phyloP scores from a whole-genome alignment of 495 filamentous ascomycete genomes.

The Penicillium goetzii region DNA sequence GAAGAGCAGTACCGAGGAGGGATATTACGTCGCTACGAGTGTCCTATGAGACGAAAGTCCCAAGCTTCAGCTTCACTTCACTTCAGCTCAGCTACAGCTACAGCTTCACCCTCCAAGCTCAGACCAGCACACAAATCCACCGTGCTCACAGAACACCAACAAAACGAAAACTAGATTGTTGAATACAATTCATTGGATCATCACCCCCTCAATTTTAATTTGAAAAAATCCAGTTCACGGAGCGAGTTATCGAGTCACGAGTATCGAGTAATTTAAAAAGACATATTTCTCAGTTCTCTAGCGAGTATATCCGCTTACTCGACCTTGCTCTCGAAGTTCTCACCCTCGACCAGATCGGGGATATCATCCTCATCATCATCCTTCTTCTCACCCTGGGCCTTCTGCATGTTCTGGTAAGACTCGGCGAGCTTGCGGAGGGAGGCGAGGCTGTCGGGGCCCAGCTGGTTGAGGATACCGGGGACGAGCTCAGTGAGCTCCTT shows the following conservation, averaged over 20 bases:
- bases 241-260: no score
- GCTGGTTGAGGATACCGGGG: slow-evolving; percentile 98
- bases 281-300: not conserved
- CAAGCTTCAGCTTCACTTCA: not conserved
- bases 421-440: slow-evolving; percentile 97
- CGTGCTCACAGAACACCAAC: not conserved
- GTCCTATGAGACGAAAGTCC: not conserved
- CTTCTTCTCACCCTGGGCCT: slow-evolving; percentile 77
- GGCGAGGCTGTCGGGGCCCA: slow-evolving; percentile 96
- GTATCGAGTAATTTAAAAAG: not conserved
- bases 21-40: not conserved
- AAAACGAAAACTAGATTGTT: slow-evolving; percentile 17
- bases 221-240: not conserved
- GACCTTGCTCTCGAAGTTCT: slow-evolving; percentile 95
- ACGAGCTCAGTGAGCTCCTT: slow-evolving; percentile 99
- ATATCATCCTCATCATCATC: slow-evolving; percentile 86
- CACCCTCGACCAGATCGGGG: slow-evolving; percentile 91
- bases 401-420: slow-evolving; percentile 99
- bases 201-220: slow-evolving; percentile 9
- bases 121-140: not conserved
- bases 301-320: slow-evolving; percentile 49
- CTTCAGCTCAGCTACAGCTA: not conserved
- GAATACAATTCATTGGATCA: slow-evolving; percentile 36
- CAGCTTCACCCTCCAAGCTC: not conserved
- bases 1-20: not conserved